Evolutionary conservation across 2,329 filamentous ascomycete species (phyloP).

Genomic region (Colletotrichum somersetense): DNA sequence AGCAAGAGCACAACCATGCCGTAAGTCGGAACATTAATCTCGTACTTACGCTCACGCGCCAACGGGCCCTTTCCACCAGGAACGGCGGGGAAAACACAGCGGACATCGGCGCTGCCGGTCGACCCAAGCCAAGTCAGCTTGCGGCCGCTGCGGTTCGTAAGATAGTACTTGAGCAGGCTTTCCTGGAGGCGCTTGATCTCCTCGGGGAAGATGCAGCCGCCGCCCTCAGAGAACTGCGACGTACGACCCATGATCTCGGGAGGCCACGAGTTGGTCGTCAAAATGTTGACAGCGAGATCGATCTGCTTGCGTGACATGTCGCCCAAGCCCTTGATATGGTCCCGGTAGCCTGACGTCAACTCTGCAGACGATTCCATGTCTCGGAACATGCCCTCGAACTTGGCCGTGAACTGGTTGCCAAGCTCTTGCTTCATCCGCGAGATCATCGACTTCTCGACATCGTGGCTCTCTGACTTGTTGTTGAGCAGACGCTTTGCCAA

Average conservation of each 20-base stretch:
- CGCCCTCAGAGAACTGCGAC: slow-evolving; percentile 62
- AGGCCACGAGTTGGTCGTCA: slow-evolving; percentile 96
- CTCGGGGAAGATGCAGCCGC: slow-evolving; percentile 78
- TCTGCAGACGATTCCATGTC: slow-evolving; percentile 92
- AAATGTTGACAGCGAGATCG: slow-evolving; percentile 85
- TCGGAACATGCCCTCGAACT: slow-evolving; percentile 97
- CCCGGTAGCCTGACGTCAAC: slow-evolving; percentile 81
- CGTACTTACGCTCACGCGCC: slow-evolving; percentile 79
- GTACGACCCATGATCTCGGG: slow-evolving; percentile 83
- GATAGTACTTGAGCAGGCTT: slow-evolving; percentile 91
- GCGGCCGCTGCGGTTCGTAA: slow-evolving; percentile 86
- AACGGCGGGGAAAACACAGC: slow-evolving; percentile 80
- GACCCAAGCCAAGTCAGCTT: slow-evolving; percentile 85
- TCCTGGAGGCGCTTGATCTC: slow-evolving; percentile 81
- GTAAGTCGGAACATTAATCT: slow-evolving; percentile 92
- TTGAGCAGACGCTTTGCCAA: slow-evolving; percentile 88
- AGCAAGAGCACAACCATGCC: slow-evolving; percentile 90
- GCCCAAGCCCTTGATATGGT: slow-evolving; percentile 69
- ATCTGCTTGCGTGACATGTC: slow-evolving; percentile 70
- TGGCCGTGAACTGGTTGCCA: slow-evolving; percentile 91
- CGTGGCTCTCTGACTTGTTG: slow-evolving; percentile 89
- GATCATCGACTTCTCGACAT: slow-evolving; percentile 96
- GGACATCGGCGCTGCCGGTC: slow-evolving; percentile 85
- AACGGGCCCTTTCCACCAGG: slow-evolving; percentile 75
- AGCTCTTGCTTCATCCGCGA: slow-evolving; percentile 97